Evolutionary conservation across 345 rosid species (phyloP), one percentile per base, ranked within the genome.

Genomic region (Ricinus communis): DNA sequence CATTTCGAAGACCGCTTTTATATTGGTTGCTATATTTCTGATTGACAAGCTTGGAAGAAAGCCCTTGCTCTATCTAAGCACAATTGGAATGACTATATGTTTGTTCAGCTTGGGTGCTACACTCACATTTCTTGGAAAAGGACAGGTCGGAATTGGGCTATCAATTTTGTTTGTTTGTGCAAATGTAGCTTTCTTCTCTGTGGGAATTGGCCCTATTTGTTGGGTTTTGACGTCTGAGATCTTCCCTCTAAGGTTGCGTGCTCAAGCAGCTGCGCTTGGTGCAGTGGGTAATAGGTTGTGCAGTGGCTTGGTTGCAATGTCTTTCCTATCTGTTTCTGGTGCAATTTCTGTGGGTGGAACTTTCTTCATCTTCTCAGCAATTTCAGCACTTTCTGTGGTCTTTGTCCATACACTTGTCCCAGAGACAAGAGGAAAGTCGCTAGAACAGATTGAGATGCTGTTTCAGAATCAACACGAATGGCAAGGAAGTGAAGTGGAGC

Each of bases 161-260:
- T 74, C 89, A 0, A 77, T 91, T 50, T 61, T 89, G 4, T 85
- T 82, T n/a, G 82, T 89, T 12, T 89, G 95, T 49, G 95, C 90
- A 45, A 85, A 86, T 73, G 97, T 91, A 4, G 97, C 88, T 19
- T 89, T 91, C 87, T 91, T 91, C 74, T 91, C 95, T 0, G 80
- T 91, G 33, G 97, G 97, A 27, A 84, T 91, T 30, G 95, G 97
- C 18, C 95, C 97, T 27, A 74, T 89, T 49, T 89, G 93, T 73
- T 86, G 97, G 95, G 95, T 91, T 50, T 50, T 91, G 81, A 87
- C 97, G 27, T 80, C 97, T 0, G 97, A 91, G 78, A 91, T 91
- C 43, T 91, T 84, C 73, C 97, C 97, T 27, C 52, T 89, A 64
- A 83, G 85, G 84, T 68, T 89, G 71, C 84, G 97, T 15, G 97